phyloP scores from a whole-genome alignment of 1,284 basidiomycete genomes.

The Ceratobasidium sp. region DNA sequence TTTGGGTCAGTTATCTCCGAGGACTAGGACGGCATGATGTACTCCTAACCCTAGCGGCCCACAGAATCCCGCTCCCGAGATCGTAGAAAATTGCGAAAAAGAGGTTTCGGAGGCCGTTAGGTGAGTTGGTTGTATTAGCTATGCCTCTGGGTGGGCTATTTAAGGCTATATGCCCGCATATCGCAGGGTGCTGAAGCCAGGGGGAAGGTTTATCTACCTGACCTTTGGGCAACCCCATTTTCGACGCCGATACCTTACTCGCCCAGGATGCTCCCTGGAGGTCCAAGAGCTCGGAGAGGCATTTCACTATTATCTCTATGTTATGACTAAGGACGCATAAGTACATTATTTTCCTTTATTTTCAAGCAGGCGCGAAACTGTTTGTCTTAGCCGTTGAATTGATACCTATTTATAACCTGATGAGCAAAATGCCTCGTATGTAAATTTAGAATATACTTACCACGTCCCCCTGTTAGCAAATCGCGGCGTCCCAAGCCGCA shows the following conservation, averaged over 20 bases:
- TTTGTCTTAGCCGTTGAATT: constrained; percentile 34
- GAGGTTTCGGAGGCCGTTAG: constrained; percentile 86
- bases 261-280: constrained; percentile 65
- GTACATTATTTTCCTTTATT: background rate
- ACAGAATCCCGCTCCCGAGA: constrained; percentile 83
- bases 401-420: constrained; percentile 18
- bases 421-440: background rate
- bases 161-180: background rate
- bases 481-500: too few species aligned
- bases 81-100: constrained; percentile 77
- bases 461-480: background rate
- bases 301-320: constrained; percentile 89
- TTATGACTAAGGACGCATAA: constrained; percentile 46
- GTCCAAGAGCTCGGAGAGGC: constrained; percentile 75
- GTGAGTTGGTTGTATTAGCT: constrained; percentile 56
- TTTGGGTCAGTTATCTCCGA: constrained; percentile 71
- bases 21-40: background rate
- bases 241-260: constrained; percentile 73
- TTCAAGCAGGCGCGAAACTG: background rate
- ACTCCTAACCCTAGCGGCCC: background rate
- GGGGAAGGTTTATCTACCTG: constrained; percentile 80
- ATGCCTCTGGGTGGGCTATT: background rate
- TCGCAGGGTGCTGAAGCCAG: constrained; percentile 68
- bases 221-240: constrained; percentile 95
- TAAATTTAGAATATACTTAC: constrained; percentile 11